Percentiles rank a stretch among this genome's conserved stretches.
phyloP scores from a whole-genome alignment of 352 stramenopile species.

The Proteromonas lacertae region DNA sequence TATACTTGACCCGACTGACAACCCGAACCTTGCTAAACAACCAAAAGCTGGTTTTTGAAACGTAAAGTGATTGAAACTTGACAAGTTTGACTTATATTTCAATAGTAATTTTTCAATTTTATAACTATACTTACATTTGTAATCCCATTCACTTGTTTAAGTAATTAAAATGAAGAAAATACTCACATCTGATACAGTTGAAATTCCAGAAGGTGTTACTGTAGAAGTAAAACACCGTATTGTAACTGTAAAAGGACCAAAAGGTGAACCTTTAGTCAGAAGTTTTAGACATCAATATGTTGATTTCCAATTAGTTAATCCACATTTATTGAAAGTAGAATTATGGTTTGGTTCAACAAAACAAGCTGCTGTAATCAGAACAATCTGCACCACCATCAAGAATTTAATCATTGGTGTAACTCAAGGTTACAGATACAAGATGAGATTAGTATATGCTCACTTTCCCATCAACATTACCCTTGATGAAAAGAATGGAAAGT shows the following conservation, averaged over 20 bases:
- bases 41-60: no score
- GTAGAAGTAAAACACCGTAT: conserved; percentile 63
- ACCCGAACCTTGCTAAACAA: no score
- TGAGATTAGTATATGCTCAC: conserved; percentile 98
- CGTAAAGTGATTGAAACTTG: no score
- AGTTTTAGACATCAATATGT: conserved; percentile 89
- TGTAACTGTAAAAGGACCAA: conserved; percentile 73
- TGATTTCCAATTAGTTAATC: conserved; percentile 31
- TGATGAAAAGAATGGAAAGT: conserved; percentile 13
- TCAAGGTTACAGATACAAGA: conserved; percentile 93
- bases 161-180: conserved; percentile 30
- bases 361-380: conserved; percentile 33
- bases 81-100: no score
- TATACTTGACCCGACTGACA: no score
- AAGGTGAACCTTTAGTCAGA: conserved; percentile 45
- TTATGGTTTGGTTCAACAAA: conserved; percentile 96
- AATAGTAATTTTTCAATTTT: no score
- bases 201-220: conserved; percentile 67
- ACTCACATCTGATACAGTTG: conserved; percentile 53
- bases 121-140: no score
- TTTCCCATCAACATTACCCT: conserved; percentile 96
- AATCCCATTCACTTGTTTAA: no score
- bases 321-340: conserved; percentile 53
- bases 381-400: conserved; percentile 86
- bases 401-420: conserved; percentile 98